A percentile compares a stretch with the other conserved stretches of the same genome.
phyloP scores from a whole-genome alignment of 2,329 filamentous ascomycete species.

The Ilyonectria destructans region DNA sequence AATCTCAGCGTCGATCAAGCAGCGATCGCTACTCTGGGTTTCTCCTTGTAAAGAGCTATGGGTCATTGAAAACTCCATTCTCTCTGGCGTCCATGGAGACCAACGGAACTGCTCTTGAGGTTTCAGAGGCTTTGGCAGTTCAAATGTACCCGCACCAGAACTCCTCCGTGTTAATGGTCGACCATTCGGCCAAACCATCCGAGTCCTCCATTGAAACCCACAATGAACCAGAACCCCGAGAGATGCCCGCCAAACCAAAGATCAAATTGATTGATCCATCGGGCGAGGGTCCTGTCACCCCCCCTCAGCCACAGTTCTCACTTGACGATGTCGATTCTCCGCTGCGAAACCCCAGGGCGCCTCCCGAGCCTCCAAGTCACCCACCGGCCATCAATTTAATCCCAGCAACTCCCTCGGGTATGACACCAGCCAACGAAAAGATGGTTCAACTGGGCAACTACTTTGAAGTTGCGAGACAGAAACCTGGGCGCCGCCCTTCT shows the following conservation, averaged over 20 bases:
- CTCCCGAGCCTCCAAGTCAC: constrained; percentile 66
- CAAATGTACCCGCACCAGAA: constrained; percentile 77
- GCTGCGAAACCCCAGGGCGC: constrained; percentile 73
- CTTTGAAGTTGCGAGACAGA: constrained; percentile 64
- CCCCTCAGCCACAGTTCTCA: constrained; percentile 65
- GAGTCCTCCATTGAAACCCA: constrained; percentile 59
- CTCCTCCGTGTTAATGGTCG: constrained; percentile 74
- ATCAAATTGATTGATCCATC: constrained; percentile 60
- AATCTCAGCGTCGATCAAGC: constrained; percentile 51
- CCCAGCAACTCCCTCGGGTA: constrained; percentile 74
- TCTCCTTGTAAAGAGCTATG: constrained; percentile 67
- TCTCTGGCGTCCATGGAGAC: constrained; percentile 75
- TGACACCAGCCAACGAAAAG: constrained; percentile 70
- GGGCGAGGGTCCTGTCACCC: constrained; percentile 63
- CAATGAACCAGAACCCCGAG: constrained; percentile 41
- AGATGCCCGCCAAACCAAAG: constrained; percentile 52
- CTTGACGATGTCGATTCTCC: constrained; percentile 74
- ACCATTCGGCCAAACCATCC: constrained; percentile 68
- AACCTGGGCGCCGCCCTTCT: constrained; percentile 65
- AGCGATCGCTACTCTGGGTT: constrained; percentile 70
- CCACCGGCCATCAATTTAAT: constrained; percentile 71
- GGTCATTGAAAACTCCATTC: constrained; percentile 74
- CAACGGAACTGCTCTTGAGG: constrained; percentile 73
- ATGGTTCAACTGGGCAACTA: constrained; percentile 69
- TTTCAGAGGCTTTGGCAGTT: constrained; percentile 75